Percentiles rank a stretch among this genome's conserved stretches.
Conservation (phyloP, 345 rosid genomes). For the Salix dunnii region DNA sequence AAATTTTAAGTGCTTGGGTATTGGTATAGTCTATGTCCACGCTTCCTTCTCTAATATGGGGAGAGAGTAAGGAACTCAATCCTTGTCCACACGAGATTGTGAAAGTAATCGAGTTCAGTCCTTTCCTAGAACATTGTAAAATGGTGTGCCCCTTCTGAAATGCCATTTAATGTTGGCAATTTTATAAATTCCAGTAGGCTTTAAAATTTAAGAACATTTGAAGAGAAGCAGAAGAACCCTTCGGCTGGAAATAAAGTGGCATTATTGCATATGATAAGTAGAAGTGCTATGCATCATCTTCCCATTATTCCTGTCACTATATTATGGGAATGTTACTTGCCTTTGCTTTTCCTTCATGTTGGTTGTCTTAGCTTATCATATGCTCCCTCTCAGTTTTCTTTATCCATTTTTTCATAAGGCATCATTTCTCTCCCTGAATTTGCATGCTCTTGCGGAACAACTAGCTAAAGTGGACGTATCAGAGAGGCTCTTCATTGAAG, state of each 20-base stretch:
- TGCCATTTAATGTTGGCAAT: neutral
- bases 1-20: neutral
- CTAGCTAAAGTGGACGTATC: constrained; percentile 61
- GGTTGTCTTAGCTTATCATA: neutral
- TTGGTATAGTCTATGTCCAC: neutral
- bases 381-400: neutral
- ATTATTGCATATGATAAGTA: neutral
- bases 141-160: neutral
- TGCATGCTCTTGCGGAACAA: constrained; percentile 58
- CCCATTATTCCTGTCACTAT: neutral
- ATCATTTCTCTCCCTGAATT: constrained; percentile 60
- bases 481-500: constrained; percentile 64
- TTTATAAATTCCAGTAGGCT: neutral
- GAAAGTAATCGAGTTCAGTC: neutral
- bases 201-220: neutral
- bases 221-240: neutral
- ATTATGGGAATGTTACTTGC: neutral
- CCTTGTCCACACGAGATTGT: neutral
- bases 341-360: neutral
- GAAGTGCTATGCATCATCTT: neutral
- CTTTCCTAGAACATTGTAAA: neutral
- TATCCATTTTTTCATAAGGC: constrained; percentile 34
- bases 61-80: neutral
- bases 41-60: neutral
- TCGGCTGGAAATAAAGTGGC: neutral